phyloP scores from a whole-genome alignment of 1,139 yeast genomes.

The Zygoascus hellenicus region DNA sequence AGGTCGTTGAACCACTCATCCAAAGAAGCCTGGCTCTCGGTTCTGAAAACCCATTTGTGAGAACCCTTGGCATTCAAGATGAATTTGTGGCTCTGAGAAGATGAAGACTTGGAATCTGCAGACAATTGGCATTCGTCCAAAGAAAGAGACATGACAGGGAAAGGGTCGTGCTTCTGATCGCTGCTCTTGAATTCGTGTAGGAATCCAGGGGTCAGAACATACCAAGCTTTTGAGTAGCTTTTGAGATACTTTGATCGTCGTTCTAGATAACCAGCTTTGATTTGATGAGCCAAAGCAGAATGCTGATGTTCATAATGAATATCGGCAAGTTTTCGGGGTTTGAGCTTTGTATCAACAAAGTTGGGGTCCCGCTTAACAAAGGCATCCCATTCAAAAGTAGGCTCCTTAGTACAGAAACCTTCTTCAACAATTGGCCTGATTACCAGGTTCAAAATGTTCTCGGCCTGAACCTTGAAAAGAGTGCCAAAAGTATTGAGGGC shows the following conservation, averaged over 20 bases:
- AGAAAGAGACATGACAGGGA: slow-evolving; percentile 83
- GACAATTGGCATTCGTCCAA: slow-evolving; percentile 76
- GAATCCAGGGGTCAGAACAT: slow-evolving; percentile 81
- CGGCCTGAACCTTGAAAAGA: slow-evolving; percentile 29
- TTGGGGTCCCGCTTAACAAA: slow-evolving; percentile 69
- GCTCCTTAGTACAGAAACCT: slow-evolving; percentile 73
- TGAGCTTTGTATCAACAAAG: slow-evolving; percentile 69
- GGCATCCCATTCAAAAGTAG: slow-evolving; percentile 84
- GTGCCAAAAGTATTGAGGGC: slow-evolving; percentile 70
- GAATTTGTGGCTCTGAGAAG: slow-evolving; percentile 64
- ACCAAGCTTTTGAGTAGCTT: slow-evolving; percentile 85
- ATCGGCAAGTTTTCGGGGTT: slow-evolving; percentile 60
- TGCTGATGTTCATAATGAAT: slow-evolving; percentile 61
- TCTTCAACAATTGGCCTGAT: slow-evolving; percentile 55
- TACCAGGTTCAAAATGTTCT: slow-evolving; percentile 37
- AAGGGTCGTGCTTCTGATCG: slow-evolving; percentile 75
- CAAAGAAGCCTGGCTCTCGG: slow-evolving; percentile 73
- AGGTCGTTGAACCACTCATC: slow-evolving; percentile 80
- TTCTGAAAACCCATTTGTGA: slow-evolving; percentile 81
- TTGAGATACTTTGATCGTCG: slow-evolving; percentile 86
- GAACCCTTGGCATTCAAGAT: slow-evolving; percentile 67
- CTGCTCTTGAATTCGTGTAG: slow-evolving; percentile 84
- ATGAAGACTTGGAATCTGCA: slow-evolving; percentile 70
- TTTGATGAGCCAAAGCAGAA: slow-evolving; percentile 63
- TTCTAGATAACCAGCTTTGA: slow-evolving; percentile 78